Evolutionary conservation across 495 filamentous ascomycete species (phyloP).

Genomic region (Hypoxylon subgilvum): DNA sequence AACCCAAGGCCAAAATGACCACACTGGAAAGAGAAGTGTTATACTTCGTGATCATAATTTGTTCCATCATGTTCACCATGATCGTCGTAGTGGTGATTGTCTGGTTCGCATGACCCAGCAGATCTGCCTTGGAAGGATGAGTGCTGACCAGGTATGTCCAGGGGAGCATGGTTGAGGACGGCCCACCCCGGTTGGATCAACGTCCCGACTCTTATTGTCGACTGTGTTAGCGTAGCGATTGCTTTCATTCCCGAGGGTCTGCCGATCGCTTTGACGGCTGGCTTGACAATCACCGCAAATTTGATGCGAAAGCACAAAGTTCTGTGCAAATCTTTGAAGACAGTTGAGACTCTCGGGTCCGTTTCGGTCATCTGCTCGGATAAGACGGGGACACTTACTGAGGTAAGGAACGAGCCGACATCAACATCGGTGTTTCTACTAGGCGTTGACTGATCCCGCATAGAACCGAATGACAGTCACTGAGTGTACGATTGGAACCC

Average conservation of each 20-base stretch:
- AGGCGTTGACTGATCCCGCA: neutral
- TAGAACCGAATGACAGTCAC: slow-evolving; percentile 68
- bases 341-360: slow-evolving; percentile 71
- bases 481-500: slow-evolving; percentile 55
- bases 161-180: slow-evolving; percentile 68
- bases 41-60: slow-evolving; percentile 70
- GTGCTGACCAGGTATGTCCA: slow-evolving; percentile 38
- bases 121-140: neutral
- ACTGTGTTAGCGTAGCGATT: slow-evolving; percentile 70
- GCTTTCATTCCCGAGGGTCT: slow-evolving; percentile 78
- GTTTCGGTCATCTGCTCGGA: slow-evolving; percentile 73
- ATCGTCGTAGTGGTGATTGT: slow-evolving; percentile 62
- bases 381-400: slow-evolving; percentile 72
- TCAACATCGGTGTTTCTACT: neutral
- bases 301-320: slow-evolving; percentile 68
- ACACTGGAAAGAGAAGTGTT: slow-evolving; percentile 71
- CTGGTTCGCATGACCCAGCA: slow-evolving; percentile 53
- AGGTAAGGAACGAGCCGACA: slow-evolving; percentile 43
- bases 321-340: slow-evolving; percentile 69
- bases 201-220: slow-evolving; percentile 69
- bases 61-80: slow-evolving; percentile 59
- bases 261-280: slow-evolving; percentile 69
- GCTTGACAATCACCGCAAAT: slow-evolving; percentile 62
- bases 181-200: slow-evolving; percentile 69
- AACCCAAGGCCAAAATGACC: slow-evolving; percentile 65